Evolutionary conservation across 257 asterid species (phyloP).

Genomic region (Nyctanthes arbortristis): DNA sequence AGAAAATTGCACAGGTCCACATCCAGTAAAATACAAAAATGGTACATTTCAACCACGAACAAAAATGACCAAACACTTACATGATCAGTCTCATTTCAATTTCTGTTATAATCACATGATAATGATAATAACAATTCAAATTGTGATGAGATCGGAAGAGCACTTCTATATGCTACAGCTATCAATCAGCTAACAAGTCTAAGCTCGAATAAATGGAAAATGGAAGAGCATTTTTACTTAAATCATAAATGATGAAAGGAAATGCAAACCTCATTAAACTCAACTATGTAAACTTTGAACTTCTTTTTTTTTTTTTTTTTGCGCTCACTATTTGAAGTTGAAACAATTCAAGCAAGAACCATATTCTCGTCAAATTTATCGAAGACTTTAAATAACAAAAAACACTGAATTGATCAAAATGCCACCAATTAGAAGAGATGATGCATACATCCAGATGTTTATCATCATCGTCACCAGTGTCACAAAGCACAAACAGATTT

Average conservation of each 20-base stretch:
- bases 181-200: background rate
- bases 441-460: background rate
- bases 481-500: background rate
- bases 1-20: background rate
- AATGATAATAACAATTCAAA: background rate
- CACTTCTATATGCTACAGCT: background rate
- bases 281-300: background rate
- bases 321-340: background rate
- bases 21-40: background rate
- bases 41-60: background rate
- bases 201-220: background rate
- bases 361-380: background rate
- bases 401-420: too few relatives aligned
- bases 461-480: background rate
- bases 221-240: background rate
- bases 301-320: too few relatives aligned
- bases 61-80: background rate
- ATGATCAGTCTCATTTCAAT: background rate
- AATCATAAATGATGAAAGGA: background rate
- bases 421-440: background rate
- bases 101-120: background rate
- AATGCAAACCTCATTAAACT: background rate
- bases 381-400: background rate
- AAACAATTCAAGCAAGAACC: background rate
- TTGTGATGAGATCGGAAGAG: background rate